Evolutionary conservation across 2,329 filamentous ascomycete genomes (phyloP).

Genomic region (Fusarium sp.): DNA sequence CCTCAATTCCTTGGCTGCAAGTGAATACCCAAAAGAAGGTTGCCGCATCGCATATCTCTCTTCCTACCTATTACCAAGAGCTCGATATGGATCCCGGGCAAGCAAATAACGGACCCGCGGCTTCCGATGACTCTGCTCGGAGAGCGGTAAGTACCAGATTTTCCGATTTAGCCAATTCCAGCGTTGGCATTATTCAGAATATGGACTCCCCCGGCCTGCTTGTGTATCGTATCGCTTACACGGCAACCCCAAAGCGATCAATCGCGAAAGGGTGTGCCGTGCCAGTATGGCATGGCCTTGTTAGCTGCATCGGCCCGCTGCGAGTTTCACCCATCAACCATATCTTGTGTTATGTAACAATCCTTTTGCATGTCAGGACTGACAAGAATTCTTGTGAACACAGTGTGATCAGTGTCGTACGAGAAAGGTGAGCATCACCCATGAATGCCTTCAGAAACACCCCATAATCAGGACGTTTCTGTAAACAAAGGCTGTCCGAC

Average conservation of each 20-base stretch:
- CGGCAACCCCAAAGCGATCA: not conserved
- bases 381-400: not conserved
- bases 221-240: not conserved
- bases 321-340: not conserved
- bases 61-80: not conserved
- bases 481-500: not conserved
- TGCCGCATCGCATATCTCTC: not conserved
- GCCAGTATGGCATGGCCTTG: not conserved
- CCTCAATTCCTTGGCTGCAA: not conserved
- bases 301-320: not conserved
- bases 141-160: slow-evolving; percentile 50
- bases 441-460: slow-evolving; percentile 2
- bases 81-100: slow-evolving; percentile 31
- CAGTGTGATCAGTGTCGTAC: slow-evolving; percentile 58
- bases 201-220: not conserved
- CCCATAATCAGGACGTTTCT: slow-evolving; percentile 4
- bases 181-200: not conserved
- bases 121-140: slow-evolving; percentile 48
- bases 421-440: slow-evolving; percentile 50
- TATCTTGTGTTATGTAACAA: not conserved
- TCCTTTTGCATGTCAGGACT: not conserved
- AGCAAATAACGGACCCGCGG: slow-evolving; percentile 41
- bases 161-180: slow-evolving; percentile 10
- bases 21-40: not conserved
- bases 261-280: not conserved